Evolutionary conservation across 106 monocot genomes (phyloP).

Genomic region (Triglochin maritima): DNA sequence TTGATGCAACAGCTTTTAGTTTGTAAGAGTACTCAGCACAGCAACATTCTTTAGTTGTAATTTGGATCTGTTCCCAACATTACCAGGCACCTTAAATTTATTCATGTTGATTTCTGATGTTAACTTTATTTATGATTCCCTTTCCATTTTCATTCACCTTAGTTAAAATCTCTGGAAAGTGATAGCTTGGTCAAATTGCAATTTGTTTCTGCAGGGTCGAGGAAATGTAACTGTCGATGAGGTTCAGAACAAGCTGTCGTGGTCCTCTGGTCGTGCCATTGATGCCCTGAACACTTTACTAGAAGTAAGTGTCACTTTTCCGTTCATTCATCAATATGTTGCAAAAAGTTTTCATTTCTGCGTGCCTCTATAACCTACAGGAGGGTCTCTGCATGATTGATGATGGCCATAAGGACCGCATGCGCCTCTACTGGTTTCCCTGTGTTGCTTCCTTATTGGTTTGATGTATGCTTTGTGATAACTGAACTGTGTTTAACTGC

Average conservation of each 20-base stretch:
- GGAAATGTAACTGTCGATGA: constrained; percentile 83
- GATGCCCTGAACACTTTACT: constrained; percentile 77
- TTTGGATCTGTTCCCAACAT: no score
- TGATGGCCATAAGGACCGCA: constrained; percentile 81
- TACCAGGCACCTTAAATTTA: no score
- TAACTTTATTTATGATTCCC: not conserved
- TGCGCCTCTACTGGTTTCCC: constrained; percentile 86
- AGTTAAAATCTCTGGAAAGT: not conserved
- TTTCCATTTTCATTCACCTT: not conserved
- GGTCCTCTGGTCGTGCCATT: constrained; percentile 76
- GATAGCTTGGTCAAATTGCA: not conserved
- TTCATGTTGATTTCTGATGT: no score
- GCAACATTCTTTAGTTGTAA: no score
- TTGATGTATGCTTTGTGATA: constrained; percentile 1
- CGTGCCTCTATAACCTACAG: constrained; percentile 12
- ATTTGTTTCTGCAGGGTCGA: constrained; percentile 35
- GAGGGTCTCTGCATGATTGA: constrained; percentile 97
- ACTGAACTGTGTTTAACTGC: no score
- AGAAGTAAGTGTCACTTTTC: constrained; percentile 30
- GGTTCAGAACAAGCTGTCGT: constrained; percentile 62
- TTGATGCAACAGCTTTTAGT: no score
- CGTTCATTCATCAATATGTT: not conserved
- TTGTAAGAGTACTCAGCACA: no score
- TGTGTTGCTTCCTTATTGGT: constrained; percentile 58
- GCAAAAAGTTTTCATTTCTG: not conserved